phyloP scores from a whole-genome alignment of 2,329 filamentous ascomycete species.

The Mariannaea sp. region DNA sequence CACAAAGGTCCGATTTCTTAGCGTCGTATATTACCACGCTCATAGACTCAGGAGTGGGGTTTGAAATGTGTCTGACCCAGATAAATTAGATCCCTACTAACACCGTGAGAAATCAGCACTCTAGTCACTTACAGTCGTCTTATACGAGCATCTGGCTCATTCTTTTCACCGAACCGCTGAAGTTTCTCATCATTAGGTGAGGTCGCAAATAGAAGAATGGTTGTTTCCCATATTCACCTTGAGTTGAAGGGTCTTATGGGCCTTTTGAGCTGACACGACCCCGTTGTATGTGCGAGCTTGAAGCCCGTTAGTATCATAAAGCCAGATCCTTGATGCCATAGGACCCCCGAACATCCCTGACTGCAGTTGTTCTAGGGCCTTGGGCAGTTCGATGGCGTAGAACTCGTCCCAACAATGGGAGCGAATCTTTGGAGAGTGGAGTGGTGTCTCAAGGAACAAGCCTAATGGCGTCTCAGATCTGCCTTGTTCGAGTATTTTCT shows the following conservation, averaged over 20 bases:
- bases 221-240: not conserved
- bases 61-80: not conserved
- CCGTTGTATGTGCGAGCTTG: not conserved
- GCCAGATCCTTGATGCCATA: not conserved
- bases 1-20: not conserved
- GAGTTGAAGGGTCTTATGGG: not conserved
- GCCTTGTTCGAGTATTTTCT: not conserved
- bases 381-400: not conserved
- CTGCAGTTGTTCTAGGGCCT: not conserved
- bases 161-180: not conserved
- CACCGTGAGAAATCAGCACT: not conserved
- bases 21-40: not conserved
- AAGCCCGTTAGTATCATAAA: not conserved
- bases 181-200: not conserved
- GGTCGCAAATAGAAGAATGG: not conserved
- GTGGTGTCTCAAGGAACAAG: not conserved
- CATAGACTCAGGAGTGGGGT: constrained; percentile 4
- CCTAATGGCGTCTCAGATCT: not conserved
- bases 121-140: not conserved
- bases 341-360: not conserved
- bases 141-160: not conserved
- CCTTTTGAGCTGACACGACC: not conserved
- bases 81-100: not conserved
- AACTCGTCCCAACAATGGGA: not conserved
- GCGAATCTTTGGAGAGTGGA: not conserved